A percentile compares a stretch with the other conserved stretches of the same genome.
These are phyloP conservation scores for Anisodus tanguticus DNA, from an alignment of 257 asterid species.

Conservation along the genomic window DNA sequence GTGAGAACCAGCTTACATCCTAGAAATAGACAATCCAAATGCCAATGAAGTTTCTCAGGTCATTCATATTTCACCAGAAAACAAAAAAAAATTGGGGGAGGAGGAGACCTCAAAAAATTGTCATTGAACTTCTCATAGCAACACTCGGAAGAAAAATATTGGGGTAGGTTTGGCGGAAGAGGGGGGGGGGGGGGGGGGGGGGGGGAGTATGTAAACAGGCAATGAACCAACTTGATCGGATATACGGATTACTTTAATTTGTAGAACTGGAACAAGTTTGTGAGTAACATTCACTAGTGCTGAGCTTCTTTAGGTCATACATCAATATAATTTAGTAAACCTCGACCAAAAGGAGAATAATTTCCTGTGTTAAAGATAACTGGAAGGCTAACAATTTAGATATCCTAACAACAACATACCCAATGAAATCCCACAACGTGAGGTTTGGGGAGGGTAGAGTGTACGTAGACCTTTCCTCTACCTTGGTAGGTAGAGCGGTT, in stretches of 20 bases:
- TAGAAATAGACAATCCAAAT: not conserved
- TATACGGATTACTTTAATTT: not conserved
- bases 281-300: not conserved
- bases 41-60: not conserved
- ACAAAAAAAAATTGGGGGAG: no score
- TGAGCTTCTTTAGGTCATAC: not conserved
- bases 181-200: not conserved
- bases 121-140: not conserved
- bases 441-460: no score
- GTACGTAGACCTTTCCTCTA: no score
- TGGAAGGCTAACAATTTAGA: not conserved
- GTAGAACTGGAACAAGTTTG: not conserved
- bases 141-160: not conserved
- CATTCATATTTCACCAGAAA: not conserved
- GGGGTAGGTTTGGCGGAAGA: not conserved
- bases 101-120: not conserved
- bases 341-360: not conserved
- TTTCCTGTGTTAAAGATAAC: not conserved
- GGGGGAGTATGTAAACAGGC: not conserved
- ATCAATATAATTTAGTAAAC: not conserved
- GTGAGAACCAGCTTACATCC: not conserved
- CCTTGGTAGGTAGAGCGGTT: no score
- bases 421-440: no score
- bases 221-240: not conserved
- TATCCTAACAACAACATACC: no score